Percentiles rank a stretch among this genome's conserved stretches.
Evolutionary conservation across 805 yeast genomes (phyloP).

Genomic region (Lachancea sp.): DNA sequence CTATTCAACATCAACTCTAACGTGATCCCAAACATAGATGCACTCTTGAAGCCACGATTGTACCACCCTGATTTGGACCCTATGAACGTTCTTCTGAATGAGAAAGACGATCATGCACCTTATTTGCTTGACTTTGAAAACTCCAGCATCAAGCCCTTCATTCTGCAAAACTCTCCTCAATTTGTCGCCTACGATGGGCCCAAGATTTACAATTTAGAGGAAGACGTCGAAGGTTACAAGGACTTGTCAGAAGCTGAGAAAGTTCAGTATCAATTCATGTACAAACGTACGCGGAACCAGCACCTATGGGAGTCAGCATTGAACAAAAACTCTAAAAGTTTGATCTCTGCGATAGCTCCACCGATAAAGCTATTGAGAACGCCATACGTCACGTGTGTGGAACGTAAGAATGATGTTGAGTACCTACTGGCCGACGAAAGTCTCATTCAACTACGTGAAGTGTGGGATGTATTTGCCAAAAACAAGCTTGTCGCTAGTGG

Average conservation of each 20-base stretch:
- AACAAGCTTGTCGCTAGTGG: slow-evolving; percentile 47
- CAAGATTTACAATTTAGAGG: slow-evolving; percentile 67
- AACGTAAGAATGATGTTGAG: slow-evolving; percentile 50
- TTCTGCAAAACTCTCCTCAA: slow-evolving; percentile 70
- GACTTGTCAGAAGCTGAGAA: slow-evolving; percentile 64
- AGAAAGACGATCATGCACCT: slow-evolving; percentile 33
- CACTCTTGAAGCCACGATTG: slow-evolving; percentile 66
- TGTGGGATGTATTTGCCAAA: slow-evolving; percentile 62
- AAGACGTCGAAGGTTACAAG: slow-evolving; percentile 68
- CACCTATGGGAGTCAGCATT: slow-evolving; percentile 77
- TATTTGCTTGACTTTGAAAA: slow-evolving; percentile 81
- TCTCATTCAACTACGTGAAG: slow-evolving; percentile 54
- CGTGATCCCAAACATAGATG: slow-evolving; percentile 54
- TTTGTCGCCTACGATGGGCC: slow-evolving; percentile 86
- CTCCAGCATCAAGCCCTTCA: slow-evolving; percentile 71
- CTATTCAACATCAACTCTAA: slow-evolving; percentile 49
- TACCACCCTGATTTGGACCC: slow-evolving; percentile 86
- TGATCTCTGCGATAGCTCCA: slow-evolving; percentile 76
- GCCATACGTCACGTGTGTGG: slow-evolving; percentile 56
- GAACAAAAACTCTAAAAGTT: slow-evolving; percentile 54
- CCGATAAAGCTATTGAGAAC: slow-evolving; percentile 69
- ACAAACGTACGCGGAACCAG: slow-evolving; percentile 85
- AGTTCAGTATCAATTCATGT: slow-evolving; percentile 79
- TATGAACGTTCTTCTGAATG: slow-evolving; percentile 62
- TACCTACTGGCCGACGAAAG: slow-evolving; percentile 60